Base-by-base conservation (phyloP, 1,139 yeast species). In the Taiozyma sp. region DNA sequence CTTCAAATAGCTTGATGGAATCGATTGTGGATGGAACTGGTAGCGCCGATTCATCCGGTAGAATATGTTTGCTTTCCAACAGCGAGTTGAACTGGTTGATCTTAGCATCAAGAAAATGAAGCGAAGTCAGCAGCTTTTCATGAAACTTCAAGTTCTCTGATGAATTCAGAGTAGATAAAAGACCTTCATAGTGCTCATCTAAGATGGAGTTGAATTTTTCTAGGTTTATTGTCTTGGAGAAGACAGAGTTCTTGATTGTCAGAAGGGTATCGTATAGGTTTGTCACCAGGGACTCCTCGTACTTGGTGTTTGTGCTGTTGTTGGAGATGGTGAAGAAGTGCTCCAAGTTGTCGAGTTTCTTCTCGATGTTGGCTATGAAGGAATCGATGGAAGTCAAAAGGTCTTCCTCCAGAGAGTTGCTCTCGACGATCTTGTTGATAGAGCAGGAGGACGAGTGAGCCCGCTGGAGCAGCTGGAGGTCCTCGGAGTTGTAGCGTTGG, bases 21-120 rank as follows among this genome's bases (percentile, higher is more conserved):
- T 57, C 56, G 36, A 49, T 45, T 12, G 55, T 48, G 12, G 55
- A 41, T n/a, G 38, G 29, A 28, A 30, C 23, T 16, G 47, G 44
- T 22, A 49, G 45, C 19, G 32, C 23, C 14, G 9, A 36, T 3
- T 48, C 50, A 5, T 55, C 58, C 23, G 53, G 52, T 10, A 59
- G 32, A 2, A 61, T 34, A 14, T 44, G 48, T 28, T 52, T 57
- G 2, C 60, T 55, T 43, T 62, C 65, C 8, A 19, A 42, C 48
- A 76, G 66, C 45, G 72, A 71, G 57, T 81, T 84, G 50, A 81
- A 72, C 54, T 78, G 78, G 39, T 72, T 68, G 49, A 82, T 70
- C 58, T 80, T 81, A 46, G 76, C 81, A 60, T 82, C 87, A 51
- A 82, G 72, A 55, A 76, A 81, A 47, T 76, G 83, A 38, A 82